phyloP scores from a whole-genome alignment of 148 eudicot genomes.

The Nepenthes mirabilis region DNA sequence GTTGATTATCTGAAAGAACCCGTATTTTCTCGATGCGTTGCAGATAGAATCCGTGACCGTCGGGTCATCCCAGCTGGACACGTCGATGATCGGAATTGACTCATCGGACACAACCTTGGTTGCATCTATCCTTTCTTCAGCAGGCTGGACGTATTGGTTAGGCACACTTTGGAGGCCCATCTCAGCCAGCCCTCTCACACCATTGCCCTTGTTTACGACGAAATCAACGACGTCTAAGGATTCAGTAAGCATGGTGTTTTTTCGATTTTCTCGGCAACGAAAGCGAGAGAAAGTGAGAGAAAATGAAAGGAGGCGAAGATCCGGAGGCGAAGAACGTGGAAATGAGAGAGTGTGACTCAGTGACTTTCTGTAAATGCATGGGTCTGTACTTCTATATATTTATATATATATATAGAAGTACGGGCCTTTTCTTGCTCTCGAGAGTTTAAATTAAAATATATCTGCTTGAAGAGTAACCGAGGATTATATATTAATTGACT shows the following conservation, averaged over 20 bases:
- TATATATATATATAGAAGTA: too few relatives aligned
- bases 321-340: too few relatives aligned
- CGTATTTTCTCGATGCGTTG: slow-evolving; percentile 13
- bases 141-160: slow-evolving; percentile 4
- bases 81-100: slow-evolving; percentile 16
- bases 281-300: too few relatives aligned
- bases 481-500: too few relatives aligned
- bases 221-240: slow-evolving; percentile 3
- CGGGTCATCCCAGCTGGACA: slow-evolving; percentile 15
- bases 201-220: slow-evolving; percentile 5
- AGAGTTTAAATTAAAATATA: too few relatives aligned
- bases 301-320: too few relatives aligned
- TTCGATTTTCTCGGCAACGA: too few relatives aligned
- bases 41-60: slow-evolving; percentile 3
- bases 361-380: too few relatives aligned
- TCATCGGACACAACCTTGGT: slow-evolving; percentile 5
- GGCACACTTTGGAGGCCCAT: slow-evolving; percentile 1
- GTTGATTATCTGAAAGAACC: slow-evolving; percentile 20
- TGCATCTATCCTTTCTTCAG: not conserved
- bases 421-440: too few relatives aligned
- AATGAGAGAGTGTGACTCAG: too few relatives aligned
- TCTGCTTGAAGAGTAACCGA: too few relatives aligned
- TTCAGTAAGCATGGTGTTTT: not conserved
- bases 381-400: too few relatives aligned
- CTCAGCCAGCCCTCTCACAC: not conserved